These are phyloP conservation scores for Aspergillus fischeri DNA, from an alignment of 2,329 filamentous ascomycete species.

Conservation along the genomic window DNA sequence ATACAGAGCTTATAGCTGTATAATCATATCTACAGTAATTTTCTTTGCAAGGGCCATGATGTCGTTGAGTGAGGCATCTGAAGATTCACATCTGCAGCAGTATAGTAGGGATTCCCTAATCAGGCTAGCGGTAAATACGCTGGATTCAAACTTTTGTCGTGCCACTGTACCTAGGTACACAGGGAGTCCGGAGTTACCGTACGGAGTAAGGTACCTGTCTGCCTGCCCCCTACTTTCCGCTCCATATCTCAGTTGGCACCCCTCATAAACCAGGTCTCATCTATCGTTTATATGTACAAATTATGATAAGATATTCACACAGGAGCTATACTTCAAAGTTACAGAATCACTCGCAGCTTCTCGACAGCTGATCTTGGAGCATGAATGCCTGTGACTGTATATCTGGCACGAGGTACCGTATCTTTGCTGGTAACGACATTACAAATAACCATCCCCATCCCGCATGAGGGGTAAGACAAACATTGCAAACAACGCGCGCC, in stretches of 20 bases:
- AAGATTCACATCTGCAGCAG: too few relatives aligned
- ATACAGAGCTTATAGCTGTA: too few relatives aligned
- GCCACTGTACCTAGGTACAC: too few relatives aligned
- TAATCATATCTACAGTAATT: too few relatives aligned
- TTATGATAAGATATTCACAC: not conserved
- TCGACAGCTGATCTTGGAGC: not conserved
- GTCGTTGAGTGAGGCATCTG: too few relatives aligned
- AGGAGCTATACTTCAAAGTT: not conserved
- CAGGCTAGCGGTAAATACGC: too few relatives aligned
- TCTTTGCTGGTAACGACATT: not conserved
- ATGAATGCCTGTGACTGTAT: not conserved
- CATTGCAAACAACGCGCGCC: slow-evolving; percentile 7
- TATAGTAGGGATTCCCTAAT: too few relatives aligned
- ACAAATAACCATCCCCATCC: not conserved
- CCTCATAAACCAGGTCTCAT: not conserved
- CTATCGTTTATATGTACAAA: not conserved
- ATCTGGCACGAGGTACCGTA: not conserved
- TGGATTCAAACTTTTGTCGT: too few relatives aligned
- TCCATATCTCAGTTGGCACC: not conserved
- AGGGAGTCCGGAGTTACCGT: too few relatives aligned
- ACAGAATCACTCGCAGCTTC: not conserved
- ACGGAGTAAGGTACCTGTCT: not conserved
- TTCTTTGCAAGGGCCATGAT: too few relatives aligned
- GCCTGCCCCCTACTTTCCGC: too few relatives aligned
- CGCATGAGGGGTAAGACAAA: slow-evolving; percentile 17